phyloP scores from a whole-genome alignment of 495 filamentous ascomycete species.

The Aspergillus conjunctus region DNA sequence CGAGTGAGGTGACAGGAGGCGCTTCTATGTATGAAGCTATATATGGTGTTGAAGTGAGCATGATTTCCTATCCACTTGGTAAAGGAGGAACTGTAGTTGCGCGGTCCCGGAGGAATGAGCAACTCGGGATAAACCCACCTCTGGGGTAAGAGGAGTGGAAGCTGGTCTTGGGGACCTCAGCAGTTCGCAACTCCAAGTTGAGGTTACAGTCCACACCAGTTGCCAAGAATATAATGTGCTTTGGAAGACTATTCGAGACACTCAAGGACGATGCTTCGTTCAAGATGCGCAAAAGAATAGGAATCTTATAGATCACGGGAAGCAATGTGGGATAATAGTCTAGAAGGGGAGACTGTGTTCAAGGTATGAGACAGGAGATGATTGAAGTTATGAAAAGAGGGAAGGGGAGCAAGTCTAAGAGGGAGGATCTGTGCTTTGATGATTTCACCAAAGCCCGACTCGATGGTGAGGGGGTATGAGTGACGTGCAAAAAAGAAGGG shows the following conservation, averaged over 20 bases:
- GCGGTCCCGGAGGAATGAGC: conserved; percentile 21
- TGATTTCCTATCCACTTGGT: background rate
- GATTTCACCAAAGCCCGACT: conserved; percentile 7
- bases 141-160: background rate
- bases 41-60: background rate
- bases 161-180: background rate
- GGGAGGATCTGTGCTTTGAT: conserved; percentile 2
- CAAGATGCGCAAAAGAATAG: too few species aligned
- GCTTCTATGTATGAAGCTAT: conserved; percentile 8
- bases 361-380: background rate
- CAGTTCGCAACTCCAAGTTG: too few species aligned
- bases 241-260: too few species aligned
- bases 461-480: conserved; percentile 6
- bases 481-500: conserved; percentile 17
- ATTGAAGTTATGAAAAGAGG: background rate
- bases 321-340: too few species aligned
- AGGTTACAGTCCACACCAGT: too few species aligned
- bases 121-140: conserved; percentile 19
- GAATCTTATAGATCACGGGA: too few species aligned
- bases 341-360: background rate
- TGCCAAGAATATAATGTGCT: too few species aligned
- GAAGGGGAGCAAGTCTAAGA: background rate
- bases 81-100: conserved; percentile 3
- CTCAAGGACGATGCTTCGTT: too few species aligned
- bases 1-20: conserved; percentile 12